phyloP scores from a whole-genome alignment of 495 filamentous ascomycete species.

The Annulohypoxylon stygium region DNA sequence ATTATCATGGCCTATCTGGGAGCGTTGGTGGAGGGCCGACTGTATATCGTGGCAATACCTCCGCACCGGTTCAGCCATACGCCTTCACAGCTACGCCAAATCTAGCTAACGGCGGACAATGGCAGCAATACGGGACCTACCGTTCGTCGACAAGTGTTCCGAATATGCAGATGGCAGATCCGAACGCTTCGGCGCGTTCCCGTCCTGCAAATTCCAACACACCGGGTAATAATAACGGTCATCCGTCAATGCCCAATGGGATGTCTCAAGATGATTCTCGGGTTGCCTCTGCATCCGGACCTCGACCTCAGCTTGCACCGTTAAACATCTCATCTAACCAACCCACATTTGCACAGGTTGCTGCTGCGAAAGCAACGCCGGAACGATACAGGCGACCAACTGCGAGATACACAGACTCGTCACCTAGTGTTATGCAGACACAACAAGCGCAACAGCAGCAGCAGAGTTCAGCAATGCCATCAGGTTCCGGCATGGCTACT shows the following conservation, averaged over 20 bases:
- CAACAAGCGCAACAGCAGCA: slow-evolving; percentile 37
- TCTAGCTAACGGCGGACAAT: slow-evolving; percentile 68
- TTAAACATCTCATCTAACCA: slow-evolving; percentile 51
- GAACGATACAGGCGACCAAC: slow-evolving; percentile 68
- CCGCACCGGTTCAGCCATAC: slow-evolving; percentile 83
- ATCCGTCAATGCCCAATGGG: slow-evolving; percentile 23
- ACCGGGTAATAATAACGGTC: slow-evolving; percentile 18
- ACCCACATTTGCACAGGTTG: slow-evolving; percentile 54
- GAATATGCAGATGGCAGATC: slow-evolving; percentile 64
- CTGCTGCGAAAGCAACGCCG: slow-evolving; percentile 60
- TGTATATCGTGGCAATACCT: slow-evolving; percentile 77
- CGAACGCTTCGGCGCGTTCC: slow-evolving; percentile 61
- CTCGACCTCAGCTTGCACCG: slow-evolving; percentile 53
- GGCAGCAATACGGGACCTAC: slow-evolving; percentile 76
- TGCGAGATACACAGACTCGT: slow-evolving; percentile 58
- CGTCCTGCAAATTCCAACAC: slow-evolving; percentile 66
- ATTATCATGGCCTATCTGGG: slow-evolving; percentile 68
- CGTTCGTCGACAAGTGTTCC: slow-evolving; percentile 73
- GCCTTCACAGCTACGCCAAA: slow-evolving; percentile 84
- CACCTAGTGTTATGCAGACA: slow-evolving; percentile 43
- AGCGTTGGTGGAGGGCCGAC: slow-evolving; percentile 63
- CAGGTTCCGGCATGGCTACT: slow-evolving; percentile 54
- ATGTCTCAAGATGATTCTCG: slow-evolving; percentile 46
- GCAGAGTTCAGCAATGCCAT: slow-evolving; percentile 52
- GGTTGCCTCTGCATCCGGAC: slow-evolving; percentile 42